Evolutionary conservation across 495 filamentous ascomycete species (phyloP).

Genomic region (Xylaria castorea): DNA sequence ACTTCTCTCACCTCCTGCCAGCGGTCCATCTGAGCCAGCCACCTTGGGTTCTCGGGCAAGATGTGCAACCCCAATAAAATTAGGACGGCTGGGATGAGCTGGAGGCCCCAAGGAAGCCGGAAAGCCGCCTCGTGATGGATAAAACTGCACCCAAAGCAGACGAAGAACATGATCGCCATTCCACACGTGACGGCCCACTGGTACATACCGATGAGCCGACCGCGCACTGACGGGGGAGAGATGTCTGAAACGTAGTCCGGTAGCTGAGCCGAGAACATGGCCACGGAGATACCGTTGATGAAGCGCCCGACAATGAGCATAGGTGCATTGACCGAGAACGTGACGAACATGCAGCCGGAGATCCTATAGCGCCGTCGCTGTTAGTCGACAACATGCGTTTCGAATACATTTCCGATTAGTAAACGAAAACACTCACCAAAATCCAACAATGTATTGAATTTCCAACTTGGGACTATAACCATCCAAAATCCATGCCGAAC

Average conservation of each 20-base stretch:
- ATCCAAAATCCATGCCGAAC: constrained; percentile 73
- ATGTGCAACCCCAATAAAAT: constrained; percentile 68
- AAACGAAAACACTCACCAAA: constrained; percentile 59
- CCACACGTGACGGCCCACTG: constrained; percentile 86
- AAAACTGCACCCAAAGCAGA: constrained; percentile 78
- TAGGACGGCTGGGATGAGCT: constrained; percentile 72
- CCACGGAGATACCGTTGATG: constrained; percentile 78
- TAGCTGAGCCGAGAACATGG: constrained; percentile 80
- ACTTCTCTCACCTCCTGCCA: constrained; percentile 74
- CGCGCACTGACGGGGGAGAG: constrained; percentile 71
- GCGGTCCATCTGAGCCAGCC: constrained; percentile 75
- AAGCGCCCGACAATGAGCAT: constrained; percentile 78
- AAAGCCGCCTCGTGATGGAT: constrained; percentile 67
- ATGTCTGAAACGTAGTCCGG: constrained; percentile 82
- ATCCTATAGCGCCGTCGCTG: constrained; percentile 37
- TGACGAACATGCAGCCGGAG: constrained; percentile 70
- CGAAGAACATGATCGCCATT: constrained; percentile 82
- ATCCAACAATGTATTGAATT: constrained; percentile 67
- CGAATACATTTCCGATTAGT: neutral
- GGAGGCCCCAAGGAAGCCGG: constrained; percentile 77
- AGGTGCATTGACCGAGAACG: constrained; percentile 73
- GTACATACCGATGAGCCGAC: constrained; percentile 72
- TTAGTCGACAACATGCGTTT: constrained; percentile 19
- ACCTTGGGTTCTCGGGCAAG: constrained; percentile 78
- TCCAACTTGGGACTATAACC: constrained; percentile 68